Evolutionary conservation across 2,329 filamentous ascomycete genomes (phyloP), one percentile per base, ranked within the genome.

Genomic region (Bipolaris victoriae): DNA sequence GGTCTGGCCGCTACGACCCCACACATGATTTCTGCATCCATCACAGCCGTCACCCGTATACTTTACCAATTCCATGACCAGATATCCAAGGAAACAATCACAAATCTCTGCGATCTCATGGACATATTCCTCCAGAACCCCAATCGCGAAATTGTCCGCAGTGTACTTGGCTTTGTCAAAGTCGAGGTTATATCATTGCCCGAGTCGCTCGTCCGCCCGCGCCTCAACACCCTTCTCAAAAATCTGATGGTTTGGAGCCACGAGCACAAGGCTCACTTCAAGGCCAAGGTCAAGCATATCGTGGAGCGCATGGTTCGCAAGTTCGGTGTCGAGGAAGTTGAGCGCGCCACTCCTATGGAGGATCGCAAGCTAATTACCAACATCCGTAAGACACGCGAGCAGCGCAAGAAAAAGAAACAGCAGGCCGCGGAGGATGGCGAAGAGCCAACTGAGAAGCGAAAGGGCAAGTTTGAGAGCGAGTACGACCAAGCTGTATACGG

Each of bases 21-120:
- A 31, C 94, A 98, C 80, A 97, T 98, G 92, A 93, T 98, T 61
- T 96, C 92, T 6, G 95, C 95, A 0, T 92, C 91, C n/a, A 93
- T 99, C 73, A 98, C 92, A 0, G 94, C 95, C 13, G 85, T 99
- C 36, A 95, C 92, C 13, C 87, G 95, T n/a, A 88, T 97, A 24
- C 85, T 99, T 29, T 98, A 93, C 77, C 90, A 97, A 73, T 99
- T 96, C 81, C 89, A 91, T 64, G 82, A 85, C 29, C 78, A 84
- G 24, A 81, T 98, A 29, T 86, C 85, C 55, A 79, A 85, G 9
- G 84, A 88, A 60, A 90, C 92, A 2, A 83, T 96, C 40, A 83
- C 86, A 9, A 94, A 98, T 64, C 82, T 99, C 7, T 91, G 99
- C 9, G 89, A 96, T 73, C 97, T 95, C 1, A 92, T 99, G 83